Conservation (phyloP, 2,329 filamentous ascomycete genomes). For the Exophiala aquamarina region DNA sequence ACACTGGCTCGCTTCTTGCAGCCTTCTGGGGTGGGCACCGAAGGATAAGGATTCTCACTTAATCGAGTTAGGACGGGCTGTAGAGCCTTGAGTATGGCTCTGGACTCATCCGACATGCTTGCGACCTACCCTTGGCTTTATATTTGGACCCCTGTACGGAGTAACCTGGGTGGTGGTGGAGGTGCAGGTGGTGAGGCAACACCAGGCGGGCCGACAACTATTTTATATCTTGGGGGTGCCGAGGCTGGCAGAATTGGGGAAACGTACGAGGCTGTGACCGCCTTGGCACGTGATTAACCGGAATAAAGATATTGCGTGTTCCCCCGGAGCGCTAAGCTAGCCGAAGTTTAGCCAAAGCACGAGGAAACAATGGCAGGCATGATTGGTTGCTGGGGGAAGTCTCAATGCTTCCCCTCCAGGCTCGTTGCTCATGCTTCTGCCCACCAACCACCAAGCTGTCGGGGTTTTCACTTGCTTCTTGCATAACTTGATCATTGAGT, state of each 20-base stretch:
- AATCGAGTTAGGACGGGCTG: slow-evolving; percentile 21
- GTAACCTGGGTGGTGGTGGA: background rate
- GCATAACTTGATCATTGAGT: no score
- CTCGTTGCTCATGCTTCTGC: no score
- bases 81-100: slow-evolving; percentile 22
- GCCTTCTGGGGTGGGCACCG: slow-evolving; percentile 46
- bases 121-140: background rate
- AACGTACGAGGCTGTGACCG: no score
- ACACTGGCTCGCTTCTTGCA: slow-evolving; percentile 65
- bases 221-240: slow-evolving; percentile 1
- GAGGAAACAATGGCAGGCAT: no score
- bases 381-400: no score
- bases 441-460: no score
- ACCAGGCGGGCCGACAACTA: background rate
- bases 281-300: no score
- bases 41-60: slow-evolving; percentile 38
- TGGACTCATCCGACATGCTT: slow-evolving; percentile 23
- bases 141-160: background rate
- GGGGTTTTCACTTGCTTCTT: no score
- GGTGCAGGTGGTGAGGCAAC: background rate
- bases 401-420: no score
- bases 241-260: slow-evolving; percentile 1
- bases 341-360: no score
- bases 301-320: no score
- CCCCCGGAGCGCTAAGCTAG: no score